These are phyloP conservation scores for Rhizopogon vesiculosus DNA, from an alignment of 768 basidiomycete genomes.

Conservation along the genomic window DNA sequence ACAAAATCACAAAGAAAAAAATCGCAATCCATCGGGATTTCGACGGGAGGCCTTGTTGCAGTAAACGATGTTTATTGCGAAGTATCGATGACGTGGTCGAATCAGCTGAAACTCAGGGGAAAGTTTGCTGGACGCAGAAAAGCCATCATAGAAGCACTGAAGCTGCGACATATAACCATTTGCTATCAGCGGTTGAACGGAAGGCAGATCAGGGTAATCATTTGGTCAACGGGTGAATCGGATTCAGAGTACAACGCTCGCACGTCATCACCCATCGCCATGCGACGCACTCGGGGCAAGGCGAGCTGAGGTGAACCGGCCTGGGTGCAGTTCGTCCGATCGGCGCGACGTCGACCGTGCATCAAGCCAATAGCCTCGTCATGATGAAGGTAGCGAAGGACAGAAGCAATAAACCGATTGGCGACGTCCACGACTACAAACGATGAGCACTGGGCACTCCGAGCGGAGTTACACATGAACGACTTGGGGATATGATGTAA, in stretches of 20 bases:
- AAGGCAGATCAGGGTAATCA: not conserved
- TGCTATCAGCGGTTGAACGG: no score
- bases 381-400: not conserved
- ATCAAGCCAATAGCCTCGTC: no score
- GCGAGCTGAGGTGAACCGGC: constrained; percentile 2
- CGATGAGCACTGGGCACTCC: not conserved
- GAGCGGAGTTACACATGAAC: not conserved
- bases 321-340: not conserved
- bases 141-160: not conserved
- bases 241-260: constrained; percentile 32
- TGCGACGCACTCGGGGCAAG: constrained; percentile 7
- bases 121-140: not conserved
- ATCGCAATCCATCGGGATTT: no score
- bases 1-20: no score
- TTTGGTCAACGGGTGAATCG: constrained; percentile 2
- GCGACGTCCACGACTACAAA: not conserved
- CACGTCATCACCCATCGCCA: constrained; percentile 13
- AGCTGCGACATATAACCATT: not conserved
- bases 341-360: not conserved
- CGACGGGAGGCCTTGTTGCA: no score
- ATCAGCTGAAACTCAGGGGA: not conserved
- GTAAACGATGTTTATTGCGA: not conserved
- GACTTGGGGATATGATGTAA: no score
- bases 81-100: no score
- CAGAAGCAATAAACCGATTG: not conserved